phyloP scores from a whole-genome alignment of 2,329 filamentous ascomycete species.

The Parastagonospora avenae region DNA sequence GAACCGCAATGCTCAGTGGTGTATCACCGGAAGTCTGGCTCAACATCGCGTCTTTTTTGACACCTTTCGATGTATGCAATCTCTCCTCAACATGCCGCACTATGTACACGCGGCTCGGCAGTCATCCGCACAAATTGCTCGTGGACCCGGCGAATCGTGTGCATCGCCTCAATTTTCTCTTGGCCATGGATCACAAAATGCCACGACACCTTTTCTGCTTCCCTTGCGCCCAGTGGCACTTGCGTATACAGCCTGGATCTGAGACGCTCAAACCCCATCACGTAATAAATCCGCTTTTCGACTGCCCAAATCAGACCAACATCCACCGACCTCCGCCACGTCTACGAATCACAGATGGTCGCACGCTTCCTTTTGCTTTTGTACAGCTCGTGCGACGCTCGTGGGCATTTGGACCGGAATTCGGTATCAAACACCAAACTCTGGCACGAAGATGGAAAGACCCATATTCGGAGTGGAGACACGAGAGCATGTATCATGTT shows the following conservation, averaged over 20 bases:
- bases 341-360: slow-evolving; percentile 56
- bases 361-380: slow-evolving; percentile 63
- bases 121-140: slow-evolving; percentile 27
- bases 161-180: slow-evolving; percentile 58
- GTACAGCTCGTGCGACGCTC: slow-evolving; percentile 62
- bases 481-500: slow-evolving; percentile 59
- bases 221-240: slow-evolving; percentile 61
- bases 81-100: slow-evolving; percentile 36
- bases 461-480: slow-evolving; percentile 57
- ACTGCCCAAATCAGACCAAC: slow-evolving; percentile 60
- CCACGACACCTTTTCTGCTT: slow-evolving; percentile 65
- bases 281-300: slow-evolving; percentile 62
- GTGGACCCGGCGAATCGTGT: slow-evolving; percentile 50
- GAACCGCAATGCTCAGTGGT: slow-evolving; percentile 25
- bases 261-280: slow-evolving; percentile 61
- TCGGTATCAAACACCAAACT: slow-evolving; percentile 32
- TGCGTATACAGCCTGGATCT: slow-evolving; percentile 57
- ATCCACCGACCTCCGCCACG: slow-evolving; percentile 58
- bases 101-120: slow-evolving; percentile 31
- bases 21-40: slow-evolving; percentile 34
- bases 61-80: slow-evolving; percentile 35
- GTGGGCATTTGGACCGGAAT: slow-evolving; percentile 53
- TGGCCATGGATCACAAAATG: slow-evolving; percentile 56
- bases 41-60: slow-evolving; percentile 28
- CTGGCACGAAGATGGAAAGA: slow-evolving; percentile 62